Evolutionary conservation across 2,329 filamentous ascomycete species (phyloP).

Genomic region (Aspergillus bombycis): DNA sequence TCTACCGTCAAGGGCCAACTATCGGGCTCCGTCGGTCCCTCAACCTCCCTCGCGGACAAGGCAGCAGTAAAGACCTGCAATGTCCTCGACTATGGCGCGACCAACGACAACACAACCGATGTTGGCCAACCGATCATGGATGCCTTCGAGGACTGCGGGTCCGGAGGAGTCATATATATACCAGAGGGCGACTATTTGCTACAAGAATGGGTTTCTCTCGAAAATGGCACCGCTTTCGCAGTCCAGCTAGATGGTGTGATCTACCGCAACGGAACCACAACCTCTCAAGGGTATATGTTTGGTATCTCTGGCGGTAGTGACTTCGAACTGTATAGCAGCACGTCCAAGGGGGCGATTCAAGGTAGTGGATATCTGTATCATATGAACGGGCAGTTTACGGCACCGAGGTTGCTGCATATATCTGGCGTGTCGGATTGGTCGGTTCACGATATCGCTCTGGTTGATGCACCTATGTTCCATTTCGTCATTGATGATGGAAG

Average conservation of each 20-base stretch:
- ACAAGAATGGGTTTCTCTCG: slow-evolving; percentile 53
- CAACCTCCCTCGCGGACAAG: slow-evolving; percentile 48
- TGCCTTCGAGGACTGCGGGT: slow-evolving; percentile 56
- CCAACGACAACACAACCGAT: slow-evolving; percentile 56
- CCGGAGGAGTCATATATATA: slow-evolving; percentile 55
- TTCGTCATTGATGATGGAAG: slow-evolving; percentile 54
- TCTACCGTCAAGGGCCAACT: slow-evolving; percentile 35
- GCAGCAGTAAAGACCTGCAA: slow-evolving; percentile 54
- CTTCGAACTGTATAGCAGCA: slow-evolving; percentile 59
- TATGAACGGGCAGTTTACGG: slow-evolving; percentile 27
- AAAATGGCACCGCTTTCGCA: slow-evolving; percentile 52
- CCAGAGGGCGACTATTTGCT: slow-evolving; percentile 55
- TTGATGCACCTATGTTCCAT: slow-evolving; percentile 56
- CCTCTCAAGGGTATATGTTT: slow-evolving; percentile 51
- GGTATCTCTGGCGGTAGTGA: slow-evolving; percentile 34
- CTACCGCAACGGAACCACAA: slow-evolving; percentile 57
- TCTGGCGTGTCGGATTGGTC: slow-evolving; percentile 48
- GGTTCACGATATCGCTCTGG: slow-evolving; percentile 53
- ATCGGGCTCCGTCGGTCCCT: slow-evolving; percentile 48
- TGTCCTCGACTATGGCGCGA: slow-evolving; percentile 56
- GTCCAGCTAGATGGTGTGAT: slow-evolving; percentile 59
- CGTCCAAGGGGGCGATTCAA: slow-evolving; percentile 56
- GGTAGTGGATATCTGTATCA: slow-evolving; percentile 56
- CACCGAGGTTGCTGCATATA: slow-evolving; percentile 18
- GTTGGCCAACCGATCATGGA: slow-evolving; percentile 52